Conservation (phyloP, 1,284 basidiomycete species). For the Tilletia caries region DNA sequence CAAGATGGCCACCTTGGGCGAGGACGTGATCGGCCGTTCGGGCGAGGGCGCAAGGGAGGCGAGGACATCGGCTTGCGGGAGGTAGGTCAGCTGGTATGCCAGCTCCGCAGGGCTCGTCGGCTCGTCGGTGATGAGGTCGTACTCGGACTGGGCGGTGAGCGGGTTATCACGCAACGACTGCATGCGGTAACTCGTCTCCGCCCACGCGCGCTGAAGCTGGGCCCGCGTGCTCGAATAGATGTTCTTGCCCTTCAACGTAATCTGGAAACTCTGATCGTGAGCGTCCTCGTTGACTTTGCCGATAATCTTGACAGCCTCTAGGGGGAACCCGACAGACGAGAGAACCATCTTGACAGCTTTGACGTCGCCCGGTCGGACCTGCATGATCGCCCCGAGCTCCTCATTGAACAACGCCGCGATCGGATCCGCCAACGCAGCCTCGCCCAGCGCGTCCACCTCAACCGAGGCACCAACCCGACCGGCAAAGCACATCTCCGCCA, state of each 20-base stretch:
- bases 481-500: slow-evolving; percentile 95
- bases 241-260: slow-evolving; percentile 40
- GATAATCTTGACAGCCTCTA: slow-evolving; percentile 69
- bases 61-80: slow-evolving; percentile 38
- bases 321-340: slow-evolving; percentile 68
- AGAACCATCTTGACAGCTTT: slow-evolving; percentile 65
- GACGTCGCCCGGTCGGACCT: slow-evolving; percentile 69
- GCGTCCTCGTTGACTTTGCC: slow-evolving; percentile 58
- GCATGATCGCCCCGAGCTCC: slow-evolving; percentile 88
- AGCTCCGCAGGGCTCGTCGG: slow-evolving; percentile 54
- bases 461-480: slow-evolving; percentile 75
- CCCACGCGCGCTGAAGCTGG: slow-evolving; percentile 79
- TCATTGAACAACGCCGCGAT: slow-evolving; percentile 81
- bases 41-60: slow-evolving; percentile 24
- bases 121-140: slow-evolving; percentile 64
- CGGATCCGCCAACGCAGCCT: slow-evolving; percentile 55
- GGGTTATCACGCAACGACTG: slow-evolving; percentile 85
- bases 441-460: slow-evolving; percentile 62
- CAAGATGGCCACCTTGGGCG: slow-evolving; percentile 88
- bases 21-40: slow-evolving; percentile 49
- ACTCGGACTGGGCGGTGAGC: slow-evolving; percentile 75
- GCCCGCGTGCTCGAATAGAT: slow-evolving; percentile 58
- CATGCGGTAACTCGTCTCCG: slow-evolving; percentile 90
- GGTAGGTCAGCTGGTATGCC: slow-evolving; percentile 42
- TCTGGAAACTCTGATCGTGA: slow-evolving; percentile 63